Conservation (phyloP, 2,329 filamentous ascomycete genomes). For the Plenodomus biglobosus region DNA sequence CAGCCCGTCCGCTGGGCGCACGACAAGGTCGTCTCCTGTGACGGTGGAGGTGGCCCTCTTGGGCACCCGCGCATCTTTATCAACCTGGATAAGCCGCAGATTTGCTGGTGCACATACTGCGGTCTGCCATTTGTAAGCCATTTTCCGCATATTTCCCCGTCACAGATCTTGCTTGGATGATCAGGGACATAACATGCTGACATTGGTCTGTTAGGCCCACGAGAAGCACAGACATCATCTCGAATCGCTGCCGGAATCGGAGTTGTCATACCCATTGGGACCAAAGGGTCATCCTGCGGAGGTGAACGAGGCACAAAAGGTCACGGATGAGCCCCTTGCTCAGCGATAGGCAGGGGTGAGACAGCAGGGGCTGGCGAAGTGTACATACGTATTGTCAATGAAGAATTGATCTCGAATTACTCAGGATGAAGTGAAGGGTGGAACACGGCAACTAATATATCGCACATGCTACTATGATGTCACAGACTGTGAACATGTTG, state of each 20-base stretch:
- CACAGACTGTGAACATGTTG: no score
- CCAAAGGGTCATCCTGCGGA: constrained; percentile 61
- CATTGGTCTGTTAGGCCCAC: constrained; percentile 70
- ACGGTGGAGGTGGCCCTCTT: constrained; percentile 85
- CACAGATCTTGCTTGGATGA: no score
- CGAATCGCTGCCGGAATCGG: constrained; percentile 74
- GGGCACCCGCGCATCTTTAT: constrained; percentile 96
- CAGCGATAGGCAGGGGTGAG: constrained; percentile 53
- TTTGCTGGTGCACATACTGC: constrained; percentile 87
- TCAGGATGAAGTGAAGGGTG: no score
- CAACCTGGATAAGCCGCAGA: constrained; percentile 97
- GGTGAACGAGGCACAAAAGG: constrained; percentile 59
- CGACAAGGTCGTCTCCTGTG: constrained; percentile 77
- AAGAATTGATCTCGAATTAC: no score
- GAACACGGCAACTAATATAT: no score
- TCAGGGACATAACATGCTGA: no score
- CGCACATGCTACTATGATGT: no score
- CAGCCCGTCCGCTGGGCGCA: constrained; percentile 93
- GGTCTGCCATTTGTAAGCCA: constrained; percentile 84
- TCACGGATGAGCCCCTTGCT: constrained; percentile 60
- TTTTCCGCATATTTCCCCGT: no score
- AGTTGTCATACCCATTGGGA: constrained; percentile 78
- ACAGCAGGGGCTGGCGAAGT: constrained; percentile 3
- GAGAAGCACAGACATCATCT: constrained; percentile 85
- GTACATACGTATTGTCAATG: constrained; percentile 30